A percentile compares a stretch with the other conserved stretches of the same genome.
These are phyloP conservation scores for Lepidium didymum DNA, from an alignment of 345 rosid species.

Conservation along the genomic window DNA sequence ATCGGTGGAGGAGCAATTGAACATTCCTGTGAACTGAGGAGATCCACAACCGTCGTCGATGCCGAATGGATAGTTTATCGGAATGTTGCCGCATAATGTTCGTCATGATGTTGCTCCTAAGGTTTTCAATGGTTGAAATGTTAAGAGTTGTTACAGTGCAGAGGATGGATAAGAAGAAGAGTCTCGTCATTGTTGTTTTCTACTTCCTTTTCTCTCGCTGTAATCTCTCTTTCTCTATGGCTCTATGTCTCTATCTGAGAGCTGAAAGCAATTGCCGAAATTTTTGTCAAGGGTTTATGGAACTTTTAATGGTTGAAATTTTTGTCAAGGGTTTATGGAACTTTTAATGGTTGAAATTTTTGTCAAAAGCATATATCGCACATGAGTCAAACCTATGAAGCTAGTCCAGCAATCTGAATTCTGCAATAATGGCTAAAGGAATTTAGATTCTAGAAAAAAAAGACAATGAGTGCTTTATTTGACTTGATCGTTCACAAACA, in stretches of 20 bases:
- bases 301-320: no score
- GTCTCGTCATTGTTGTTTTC: constrained; percentile 7
- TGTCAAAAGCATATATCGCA: background rate
- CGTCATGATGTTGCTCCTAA: constrained; percentile 41
- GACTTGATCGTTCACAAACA: background rate
- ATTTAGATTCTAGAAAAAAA: background rate
- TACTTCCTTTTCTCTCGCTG: background rate
- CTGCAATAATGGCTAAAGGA: background rate
- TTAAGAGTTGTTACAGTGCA: constrained; percentile 12
- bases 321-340: no score
- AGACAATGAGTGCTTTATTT: background rate
- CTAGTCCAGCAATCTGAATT: background rate
- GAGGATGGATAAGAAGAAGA: constrained; percentile 13
- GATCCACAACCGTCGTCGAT: constrained; percentile 91
- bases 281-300: background rate
- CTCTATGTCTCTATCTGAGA: no score
- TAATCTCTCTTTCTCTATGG: background rate
- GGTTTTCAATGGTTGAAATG: background rate
- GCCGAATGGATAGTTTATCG: constrained; percentile 74
- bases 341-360: no score
- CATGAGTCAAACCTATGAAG: background rate
- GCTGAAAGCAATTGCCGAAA: background rate
- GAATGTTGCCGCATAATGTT: constrained; percentile 50
- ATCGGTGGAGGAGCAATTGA: constrained; percentile 62
- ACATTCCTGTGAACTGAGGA: constrained; percentile 58